Conservation (phyloP, 1,284 basidiomycete genomes). For the Takashimella koratensis region DNA sequence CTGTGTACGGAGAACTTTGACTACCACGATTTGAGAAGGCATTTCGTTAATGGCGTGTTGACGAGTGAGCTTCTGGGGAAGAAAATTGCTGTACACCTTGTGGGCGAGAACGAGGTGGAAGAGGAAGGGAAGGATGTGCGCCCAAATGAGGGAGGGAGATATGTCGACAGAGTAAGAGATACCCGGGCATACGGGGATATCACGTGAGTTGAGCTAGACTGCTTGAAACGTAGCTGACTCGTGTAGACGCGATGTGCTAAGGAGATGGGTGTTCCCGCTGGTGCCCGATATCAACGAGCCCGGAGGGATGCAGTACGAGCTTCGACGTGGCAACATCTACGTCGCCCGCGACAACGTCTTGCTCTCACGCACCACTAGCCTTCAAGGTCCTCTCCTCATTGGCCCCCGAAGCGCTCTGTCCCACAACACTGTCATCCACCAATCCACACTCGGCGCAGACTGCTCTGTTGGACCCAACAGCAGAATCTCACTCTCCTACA, state of each 20-base stretch:
- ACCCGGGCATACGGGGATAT: conserved; percentile 85
- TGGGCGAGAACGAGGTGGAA: conserved; percentile 49
- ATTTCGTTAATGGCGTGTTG: conserved; percentile 95
- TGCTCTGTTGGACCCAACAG: conserved; percentile 73
- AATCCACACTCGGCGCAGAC: conserved; percentile 73
- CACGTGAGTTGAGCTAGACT: conserved; percentile 54
- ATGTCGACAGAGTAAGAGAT: conserved; percentile 83
- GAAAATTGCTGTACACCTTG: conserved; percentile 85
- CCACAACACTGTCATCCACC: conserved; percentile 38
- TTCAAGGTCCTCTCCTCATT: conserved; percentile 39
- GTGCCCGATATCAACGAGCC: conserved; percentile 92
- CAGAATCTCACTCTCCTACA: conserved; percentile 67
- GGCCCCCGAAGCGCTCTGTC: conserved; percentile 34
- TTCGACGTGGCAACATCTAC: conserved; percentile 80
- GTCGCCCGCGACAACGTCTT: conserved; percentile 70
- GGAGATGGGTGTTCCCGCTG: conserved; percentile 89
- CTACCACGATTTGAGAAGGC: conserved; percentile 82
- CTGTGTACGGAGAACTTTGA: conserved; percentile 99
- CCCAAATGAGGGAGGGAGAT: conserved; percentile 57
- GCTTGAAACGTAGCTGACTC: background rate
- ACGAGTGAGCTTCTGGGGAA: conserved; percentile 94
- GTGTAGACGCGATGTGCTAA: conserved; percentile 81
- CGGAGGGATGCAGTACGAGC: conserved; percentile 72
- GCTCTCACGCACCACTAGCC: conserved; percentile 63
- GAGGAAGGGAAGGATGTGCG: conserved; percentile 10